A percentile compares a stretch with the other conserved stretches of the same genome.
Conservation (phyloP, 1,284 basidiomycete genomes). For the Xerocomus minutiporus region DNA sequence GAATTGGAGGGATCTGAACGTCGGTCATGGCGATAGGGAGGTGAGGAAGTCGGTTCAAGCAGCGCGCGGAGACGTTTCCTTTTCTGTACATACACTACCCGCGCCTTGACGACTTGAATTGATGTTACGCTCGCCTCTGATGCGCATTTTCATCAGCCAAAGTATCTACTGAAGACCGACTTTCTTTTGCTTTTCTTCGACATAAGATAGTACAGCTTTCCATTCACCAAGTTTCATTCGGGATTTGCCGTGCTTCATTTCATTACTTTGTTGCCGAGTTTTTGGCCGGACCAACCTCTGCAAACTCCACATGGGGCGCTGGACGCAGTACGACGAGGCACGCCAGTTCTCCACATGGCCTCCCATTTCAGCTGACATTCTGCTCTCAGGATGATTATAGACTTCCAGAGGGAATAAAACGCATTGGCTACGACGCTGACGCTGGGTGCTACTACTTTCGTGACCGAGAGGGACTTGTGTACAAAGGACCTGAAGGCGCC, state of each 20-base stretch:
- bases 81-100: constrained; percentile 7
- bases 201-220: neutral
- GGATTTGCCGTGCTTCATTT: constrained; percentile 21
- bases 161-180: neutral
- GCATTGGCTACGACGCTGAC: constrained; percentile 62
- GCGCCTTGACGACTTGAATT: neutral
- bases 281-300: constrained; percentile 21
- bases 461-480: constrained; percentile 44
- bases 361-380: neutral
- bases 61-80: constrained; percentile 7
- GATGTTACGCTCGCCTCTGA: neutral
- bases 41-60: neutral
- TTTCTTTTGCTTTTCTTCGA: neutral
- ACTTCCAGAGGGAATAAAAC: constrained; percentile 57
- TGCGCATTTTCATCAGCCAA: neutral
- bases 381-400: constrained; percentile 49
- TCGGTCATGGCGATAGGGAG: constrained; percentile 30
- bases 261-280: constrained; percentile 3
- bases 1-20: constrained; percentile 26
- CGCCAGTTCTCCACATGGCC: constrained; percentile 9
- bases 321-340: constrained; percentile 55
- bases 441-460: constrained; percentile 52
- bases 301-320: constrained; percentile 43
- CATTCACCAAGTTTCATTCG: constrained; percentile 8
- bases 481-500: constrained; percentile 49